Evolutionary conservation across 306 rosid genomes (phyloP), one percentile per base, ranked within the genome.

Genomic region (Gastrolobium bilobum): DNA sequence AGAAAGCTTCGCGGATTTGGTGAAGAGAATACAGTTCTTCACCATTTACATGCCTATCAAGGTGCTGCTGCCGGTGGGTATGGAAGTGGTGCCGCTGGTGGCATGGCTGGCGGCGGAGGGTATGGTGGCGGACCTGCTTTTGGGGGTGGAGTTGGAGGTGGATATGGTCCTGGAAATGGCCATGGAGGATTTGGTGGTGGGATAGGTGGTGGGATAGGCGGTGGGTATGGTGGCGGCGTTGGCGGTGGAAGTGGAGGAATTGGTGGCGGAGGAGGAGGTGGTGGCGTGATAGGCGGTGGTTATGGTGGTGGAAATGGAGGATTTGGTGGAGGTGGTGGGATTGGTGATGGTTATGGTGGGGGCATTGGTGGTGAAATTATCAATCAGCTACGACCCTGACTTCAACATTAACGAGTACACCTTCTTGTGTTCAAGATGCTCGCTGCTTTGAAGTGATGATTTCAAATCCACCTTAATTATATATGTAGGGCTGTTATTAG

Each of bases 1-100:
- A 83, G 89, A 73, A 79, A 76, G 68, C 65, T 87, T 35, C 82
- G 80, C 40, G 72, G 46, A 73, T 8, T 70, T 74, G 74, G 54
- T 11, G 71, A 63, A 29, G 61, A 81, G 46, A 89, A 71, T 74
- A 11, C 71, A 40, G 3, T 72, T 57, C 56, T 68, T 46, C 82
- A 42, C 65, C 68, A 40, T 72, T 62, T 84, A 50, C 88, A 84
- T 53, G 70, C 71, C 34, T 79, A 33, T 63, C 87, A 86, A 53
- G 83, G 20, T 31, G 65, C 26, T 20, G 52, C 2, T 10, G 70
- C 34, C 3, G 78, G 82, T 39, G 78, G 79, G 53, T 60, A 11
- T 9, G 81, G 73, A 0, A 56, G 67, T 6, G 80, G 77, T 13
- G 26, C 59, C 3, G 65, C 65, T 47, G 62, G 77, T 64, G 89